Evolutionary conservation across 2,329 filamentous ascomycete species (phyloP), one percentile per base, ranked within the genome.

Genomic region (Aspergillus pseudoviridinutans): DNA sequence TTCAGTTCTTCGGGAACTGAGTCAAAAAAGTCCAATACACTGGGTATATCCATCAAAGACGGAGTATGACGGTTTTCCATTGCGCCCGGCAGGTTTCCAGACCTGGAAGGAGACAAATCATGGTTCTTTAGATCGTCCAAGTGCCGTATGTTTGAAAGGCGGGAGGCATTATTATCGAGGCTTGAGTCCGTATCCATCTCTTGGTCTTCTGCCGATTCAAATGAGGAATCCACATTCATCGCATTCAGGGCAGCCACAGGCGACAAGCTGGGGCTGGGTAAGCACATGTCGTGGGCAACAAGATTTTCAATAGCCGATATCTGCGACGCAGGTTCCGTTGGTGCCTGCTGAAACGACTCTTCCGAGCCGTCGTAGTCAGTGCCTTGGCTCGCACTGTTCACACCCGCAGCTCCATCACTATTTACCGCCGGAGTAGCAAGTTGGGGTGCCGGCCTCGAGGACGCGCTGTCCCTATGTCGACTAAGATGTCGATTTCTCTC

Each of bases 221-320:
- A 76, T 3, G 76, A 76, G n/a, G 73, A 75, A 49, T 76, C 77
- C 56, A 67, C 68, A 55, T 76, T 71, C 51, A 76, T 66, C 69
- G 69, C 81, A 81, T 65, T 93, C 89, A 66, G 91, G 58, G 95
- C 84, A 5, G 93, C 95, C 42, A 88, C 86, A 3, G 94, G 94
- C 27, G 94, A 99, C 56, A 99, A 78, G 68, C 94, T 92, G 35
- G 94, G 94, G 72, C 94, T 99, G 53, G 94, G 94, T 60, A 99
- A 81, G 75, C 91, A 97, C 62, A 91, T 91, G 78, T 97, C 93
- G 71, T 94, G 90, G 42, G 88, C 87, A 56, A 87, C 85, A 55
- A 88, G 82, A 50, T 86, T 88, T 67, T 92, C 87, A 51, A 92
- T 80, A 50, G 76, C 76, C 38, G 77, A 77, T 10, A 82, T 77